Base-by-base conservation (phyloP, 108 stramenopile species). In the Pseudonitzschia delicatissima region DNA sequence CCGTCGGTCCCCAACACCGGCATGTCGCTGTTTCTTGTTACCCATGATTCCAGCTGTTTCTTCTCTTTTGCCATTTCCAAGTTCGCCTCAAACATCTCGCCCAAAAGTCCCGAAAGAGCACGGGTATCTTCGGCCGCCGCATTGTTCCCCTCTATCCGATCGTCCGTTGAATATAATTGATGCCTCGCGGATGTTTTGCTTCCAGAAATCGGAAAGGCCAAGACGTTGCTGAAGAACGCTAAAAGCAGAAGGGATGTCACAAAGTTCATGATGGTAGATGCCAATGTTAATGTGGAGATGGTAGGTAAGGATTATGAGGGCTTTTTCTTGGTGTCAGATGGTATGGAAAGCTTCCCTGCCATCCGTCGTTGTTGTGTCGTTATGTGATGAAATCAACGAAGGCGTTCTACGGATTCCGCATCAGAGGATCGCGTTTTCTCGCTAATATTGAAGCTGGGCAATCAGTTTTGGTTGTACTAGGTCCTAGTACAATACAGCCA, bases 1-100 rank as follows among this genome's bases (percentile, higher is more conserved):
- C 63, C 63, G 17, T 64, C 63, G 44, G n/a, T 48, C 5, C 45
- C 63, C 7, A 49, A 45, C 13, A 48, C 32, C 27, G 63, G 63
- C 63, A 64, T 64, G 18, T 48, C 63, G n/a, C 15, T 5, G 2
- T 61, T 20, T n/a, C 40, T 20, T 29, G 39, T 26, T 33, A 37
- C 37, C 11, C 26, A 33, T 0, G 27, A 36, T n/a, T 49, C 47
- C 23, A 64, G 23, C 31, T 64, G 45, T 49, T 45, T 49, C 44
- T 27, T 18, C 48, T 64, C 63, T 45, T 45, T 3, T 26, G 63
- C 21, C 45, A 64, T 64, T 49, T 64, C 63, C 33, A 20, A 18
- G 11, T 64, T 37, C 12, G 44, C 31, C 28, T 64, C 18, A 28
- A 64, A 49, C 63, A 64, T 64, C 27, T 42, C 45, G 33, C 31